Base-by-base conservation (phyloP, 371 early-diverging fungal species). In the Lichtheimia corymbifera region DNA sequence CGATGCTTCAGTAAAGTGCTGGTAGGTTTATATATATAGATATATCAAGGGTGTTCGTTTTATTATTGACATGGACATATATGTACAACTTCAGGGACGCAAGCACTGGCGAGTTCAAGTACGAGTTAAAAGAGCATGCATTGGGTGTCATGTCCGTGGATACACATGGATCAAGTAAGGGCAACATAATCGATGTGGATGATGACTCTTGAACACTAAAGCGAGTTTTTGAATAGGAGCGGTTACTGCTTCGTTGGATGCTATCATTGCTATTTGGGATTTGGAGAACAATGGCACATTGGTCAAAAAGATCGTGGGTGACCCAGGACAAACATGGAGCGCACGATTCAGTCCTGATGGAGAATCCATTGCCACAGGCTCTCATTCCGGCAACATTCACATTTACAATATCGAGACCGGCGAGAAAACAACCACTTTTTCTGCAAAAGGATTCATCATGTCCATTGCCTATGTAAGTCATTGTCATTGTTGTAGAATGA, bases 91-190 rank as follows among this genome's bases (percentile, higher is more conserved):
- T 44, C 64, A 89, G 91, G 92, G 76, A 89, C 70, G 86, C 86
- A n/a, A 79, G 86, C 18, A 68, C 83, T 18, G 80, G 87, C 25
- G 82, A 79, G 42, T 63, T 77, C 20, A 67, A 83, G 53, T 79
- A 78, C 56, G 81, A 81, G 4, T 70, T 94, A 25, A 78, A 83
- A 53, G 93, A 91, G 14, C 94, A 94, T 59, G 79, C 89, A 25
- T 82, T 91, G 27, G 93, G 90, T 12, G 86, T 93, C 41, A 83
- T 91, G 35, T 91, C 92, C 3, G 89, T 92, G 1, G 92, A 91
- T 69, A 71, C 80, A 25, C 83, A 83, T 52, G 62, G 63, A 3
- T 76, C 82, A 50, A 91, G 92, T 52, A 82, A 83, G 63, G 75
- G 91, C 91, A 84, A 66, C 22, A 72, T 9, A 3, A 25, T 18